Percentiles rank a stretch among this genome's conserved stretches.
phyloP scores from a whole-genome alignment of 345 rosid genomes.

The Salix dunnii region DNA sequence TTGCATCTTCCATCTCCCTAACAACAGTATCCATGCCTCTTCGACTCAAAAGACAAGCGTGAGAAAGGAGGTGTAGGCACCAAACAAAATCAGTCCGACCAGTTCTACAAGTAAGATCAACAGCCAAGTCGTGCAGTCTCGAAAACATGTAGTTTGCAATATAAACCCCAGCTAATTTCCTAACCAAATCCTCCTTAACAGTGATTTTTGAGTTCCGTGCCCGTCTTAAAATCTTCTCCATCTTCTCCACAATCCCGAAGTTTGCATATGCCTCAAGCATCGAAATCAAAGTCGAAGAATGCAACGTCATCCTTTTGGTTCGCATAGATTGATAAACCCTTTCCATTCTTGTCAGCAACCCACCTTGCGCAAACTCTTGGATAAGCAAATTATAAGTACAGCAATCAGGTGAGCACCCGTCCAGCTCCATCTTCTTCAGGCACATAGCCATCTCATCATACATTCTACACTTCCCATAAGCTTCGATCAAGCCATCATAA shows the following conservation, averaged over 20 bases:
- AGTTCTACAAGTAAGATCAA: slow-evolving; percentile 36
- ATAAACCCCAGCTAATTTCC: slow-evolving; percentile 59
- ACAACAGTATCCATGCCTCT: slow-evolving; percentile 56
- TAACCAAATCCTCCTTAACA: slow-evolving; percentile 47
- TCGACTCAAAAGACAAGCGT: slow-evolving; percentile 54
- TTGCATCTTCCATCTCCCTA: slow-evolving; percentile 48
- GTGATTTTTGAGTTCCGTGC: slow-evolving; percentile 24
- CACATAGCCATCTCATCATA: slow-evolving; percentile 61
- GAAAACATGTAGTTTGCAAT: slow-evolving; percentile 64
- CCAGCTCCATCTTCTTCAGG: slow-evolving; percentile 52
- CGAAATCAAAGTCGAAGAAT: slow-evolving; percentile 44
- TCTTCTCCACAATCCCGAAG: slow-evolving; percentile 52
- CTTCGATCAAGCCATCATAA: slow-evolving; percentile 53
- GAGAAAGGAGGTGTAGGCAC: slow-evolving; percentile 61
- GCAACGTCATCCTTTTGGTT: slow-evolving; percentile 48
- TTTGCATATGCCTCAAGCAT: slow-evolving; percentile 64
- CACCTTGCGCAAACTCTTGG: slow-evolving; percentile 50
- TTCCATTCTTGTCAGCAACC: slow-evolving; percentile 66
- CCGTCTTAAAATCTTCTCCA: slow-evolving; percentile 50
- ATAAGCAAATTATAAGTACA: slow-evolving; percentile 65
- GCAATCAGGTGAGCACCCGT: slow-evolving; percentile 48
- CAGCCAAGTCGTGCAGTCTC: slow-evolving; percentile 52
- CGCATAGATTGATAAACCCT: slow-evolving; percentile 32
- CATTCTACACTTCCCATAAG: slow-evolving; percentile 52
- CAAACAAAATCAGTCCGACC: slow-evolving; percentile 49